Evolutionary conservation across 164 flowering plant genomes (phyloP), one percentile per base, ranked within the genome.

Genomic region (Tetrastigma voinierianum): DNA sequence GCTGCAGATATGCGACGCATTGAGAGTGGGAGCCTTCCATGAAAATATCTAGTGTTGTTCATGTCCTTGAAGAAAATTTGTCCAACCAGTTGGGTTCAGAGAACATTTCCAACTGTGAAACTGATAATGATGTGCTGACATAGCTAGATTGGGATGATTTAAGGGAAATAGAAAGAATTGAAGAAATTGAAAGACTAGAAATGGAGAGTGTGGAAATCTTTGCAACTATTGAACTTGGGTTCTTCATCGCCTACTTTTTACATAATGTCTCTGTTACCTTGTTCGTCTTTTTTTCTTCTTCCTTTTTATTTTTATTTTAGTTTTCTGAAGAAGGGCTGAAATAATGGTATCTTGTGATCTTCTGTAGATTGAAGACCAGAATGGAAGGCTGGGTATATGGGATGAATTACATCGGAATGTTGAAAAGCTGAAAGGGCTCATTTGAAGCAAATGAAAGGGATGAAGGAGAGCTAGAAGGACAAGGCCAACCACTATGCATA

Each of bases 401-500:
- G 95, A 96, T 75, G 96, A 88, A 25, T 76, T 96, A 67, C 91
- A 93, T 72, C 93, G 86, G 8, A 87, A 77, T 84, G 96, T 90
- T 73, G 90, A 44, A 96, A 81, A 78, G 76, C 88, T 69, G 95
- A 96, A 54, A 93, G 87, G 64, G 76, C 90, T 40, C 88, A 76
- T 68, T 86, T 83, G 99, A 90, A 78, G 53, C 72, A 19, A 88
- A 93, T 77, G 98, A 93, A 83, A 86, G 96, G 73, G 99, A 96
- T 77, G 99, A 96, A 76, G 98, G 97, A 64, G 99, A 96, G 83
- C 87, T 96, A 23, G 97, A 96, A 80, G 88, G 99, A 75, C 87
- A 84, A 25, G 99, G 99, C 25, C 98, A 90, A 72, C 82, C 87
- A 48, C 61, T 96, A 49, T 89, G 97, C 77, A 93, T 96, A 66